Evolutionary conservation across 2,329 filamentous ascomycete species (phyloP), one percentile per base, ranked within the genome.

Genomic region (Alternaria viburni): DNA sequence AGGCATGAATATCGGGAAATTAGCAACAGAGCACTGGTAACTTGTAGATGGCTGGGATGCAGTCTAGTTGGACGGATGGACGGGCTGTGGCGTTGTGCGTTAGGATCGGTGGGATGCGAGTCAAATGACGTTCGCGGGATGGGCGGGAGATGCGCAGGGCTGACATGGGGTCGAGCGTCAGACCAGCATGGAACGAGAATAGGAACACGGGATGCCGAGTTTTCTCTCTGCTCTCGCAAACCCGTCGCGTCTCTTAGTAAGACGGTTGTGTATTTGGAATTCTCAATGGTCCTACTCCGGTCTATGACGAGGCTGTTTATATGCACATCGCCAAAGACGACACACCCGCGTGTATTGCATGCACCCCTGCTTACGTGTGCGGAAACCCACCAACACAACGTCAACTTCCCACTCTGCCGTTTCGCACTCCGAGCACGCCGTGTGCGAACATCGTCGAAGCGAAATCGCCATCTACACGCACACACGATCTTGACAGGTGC

Each of bases 1-100:
- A 30, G 43, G 54, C 54, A 57, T 57, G 44, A 57, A 57, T 21
- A 15, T 36, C 47, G 54, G 54, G 44, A 57, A 47, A 57, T 57
- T 57, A 36, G 26, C 15, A 49, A 32, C 36, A 52, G 23, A 30
- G 49, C 49, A 52, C 19, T 36, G 49, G 36, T 41, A 41, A 41
- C 36, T 41, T 36, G 43, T 19, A 13, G 17, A 46, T 28, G 19
- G 23, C 49, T 41, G 36, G 49, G 19, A 23, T 46, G 44, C 11
- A 5, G 43, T 23, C 4, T 46, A 46, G 50, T 8, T 30, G n/a
- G 17, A 19, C 43, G 41, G 43, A 23, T 36, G 43, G 28, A 46
- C 17, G 17, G 17, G 21, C 21, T 45, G 25, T 57, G 54, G 28
- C 32, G 43, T 30, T 28, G 19, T 32, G 17, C 28, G 7, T 46